Conservation (phyloP, 495 filamentous ascomycete genomes). For the Gamarada debralockiae region DNA sequence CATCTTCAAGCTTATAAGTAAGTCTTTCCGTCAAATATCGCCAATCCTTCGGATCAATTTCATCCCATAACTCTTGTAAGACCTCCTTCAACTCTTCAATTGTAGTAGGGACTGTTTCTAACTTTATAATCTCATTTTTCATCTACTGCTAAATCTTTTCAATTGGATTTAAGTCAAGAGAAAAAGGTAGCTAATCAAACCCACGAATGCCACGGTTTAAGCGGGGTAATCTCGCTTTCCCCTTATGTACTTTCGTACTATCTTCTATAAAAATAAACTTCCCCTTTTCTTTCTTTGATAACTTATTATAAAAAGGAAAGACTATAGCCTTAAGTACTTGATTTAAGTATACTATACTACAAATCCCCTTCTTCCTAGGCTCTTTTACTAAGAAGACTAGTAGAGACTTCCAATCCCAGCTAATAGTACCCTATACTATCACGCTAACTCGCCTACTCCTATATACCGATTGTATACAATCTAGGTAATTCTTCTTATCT, state of each 20-base stretch:
- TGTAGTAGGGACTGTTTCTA: neutral
- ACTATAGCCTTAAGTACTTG: neutral
- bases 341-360: neutral
- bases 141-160: constrained; percentile 5
- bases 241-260: neutral
- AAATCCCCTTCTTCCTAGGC: neutral
- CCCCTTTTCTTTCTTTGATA: neutral
- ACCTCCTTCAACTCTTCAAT: neutral
- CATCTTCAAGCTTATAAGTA: neutral
- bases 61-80: neutral
- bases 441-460: constrained; percentile 1
- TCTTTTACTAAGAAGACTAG: constrained; percentile 11
- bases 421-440: constrained; percentile 12
- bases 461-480: constrained; percentile 11
- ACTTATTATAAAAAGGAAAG: neutral
- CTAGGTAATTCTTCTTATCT: constrained; percentile 4
- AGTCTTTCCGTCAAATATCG: neutral
- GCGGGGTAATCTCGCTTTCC: neutral
- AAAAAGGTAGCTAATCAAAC: constrained; percentile 1
- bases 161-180: constrained; percentile 6
- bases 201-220: neutral
- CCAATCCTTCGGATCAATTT: neutral
- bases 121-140: neutral
- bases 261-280: constrained; percentile 6
- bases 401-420: constrained; percentile 13